phyloP scores from a whole-genome alignment of 768 basidiomycete genomes.

The Lentinus tigrinus region DNA sequence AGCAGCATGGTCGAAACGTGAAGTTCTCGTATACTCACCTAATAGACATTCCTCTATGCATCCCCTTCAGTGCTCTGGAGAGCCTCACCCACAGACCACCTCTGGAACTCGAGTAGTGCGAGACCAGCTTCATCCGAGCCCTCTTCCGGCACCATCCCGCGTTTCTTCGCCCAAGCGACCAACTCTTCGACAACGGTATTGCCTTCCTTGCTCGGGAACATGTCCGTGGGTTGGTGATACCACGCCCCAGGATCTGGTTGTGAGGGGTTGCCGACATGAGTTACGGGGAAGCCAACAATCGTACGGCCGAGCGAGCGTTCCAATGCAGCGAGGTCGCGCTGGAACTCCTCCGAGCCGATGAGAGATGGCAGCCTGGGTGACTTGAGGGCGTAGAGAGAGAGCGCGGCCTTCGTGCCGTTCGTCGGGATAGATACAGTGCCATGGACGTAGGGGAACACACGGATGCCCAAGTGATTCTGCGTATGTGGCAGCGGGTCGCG shows the following conservation, averaged over 20 bases:
- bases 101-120: slow-evolving; percentile 52
- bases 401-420: slow-evolving; percentile 59
- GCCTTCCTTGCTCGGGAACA: slow-evolving; percentile 56
- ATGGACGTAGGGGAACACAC: slow-evolving; percentile 61
- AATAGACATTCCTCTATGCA: background rate
- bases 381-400: slow-evolving; percentile 55
- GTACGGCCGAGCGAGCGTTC: slow-evolving; percentile 81
- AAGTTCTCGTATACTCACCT: background rate
- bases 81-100: slow-evolving; percentile 60
- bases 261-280: slow-evolving; percentile 38
- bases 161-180: slow-evolving; percentile 51
- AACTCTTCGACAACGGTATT: slow-evolving; percentile 39
- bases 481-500: slow-evolving; percentile 38
- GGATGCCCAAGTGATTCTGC: slow-evolving; percentile 37
- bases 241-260: slow-evolving; percentile 49
- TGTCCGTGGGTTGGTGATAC: slow-evolving; percentile 74
- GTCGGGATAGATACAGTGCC: slow-evolving; percentile 38
- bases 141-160: slow-evolving; percentile 38
- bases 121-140: slow-evolving; percentile 37
- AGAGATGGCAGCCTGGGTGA: slow-evolving; percentile 44
- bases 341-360: slow-evolving; percentile 48
- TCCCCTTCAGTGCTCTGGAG: background rate
- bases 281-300: slow-evolving; percentile 79
- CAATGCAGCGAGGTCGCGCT: slow-evolving; percentile 56
- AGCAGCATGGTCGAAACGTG: background rate